Base-by-base conservation (phyloP, 305 asterid genomes). In the Fraxinus greggii region DNA sequence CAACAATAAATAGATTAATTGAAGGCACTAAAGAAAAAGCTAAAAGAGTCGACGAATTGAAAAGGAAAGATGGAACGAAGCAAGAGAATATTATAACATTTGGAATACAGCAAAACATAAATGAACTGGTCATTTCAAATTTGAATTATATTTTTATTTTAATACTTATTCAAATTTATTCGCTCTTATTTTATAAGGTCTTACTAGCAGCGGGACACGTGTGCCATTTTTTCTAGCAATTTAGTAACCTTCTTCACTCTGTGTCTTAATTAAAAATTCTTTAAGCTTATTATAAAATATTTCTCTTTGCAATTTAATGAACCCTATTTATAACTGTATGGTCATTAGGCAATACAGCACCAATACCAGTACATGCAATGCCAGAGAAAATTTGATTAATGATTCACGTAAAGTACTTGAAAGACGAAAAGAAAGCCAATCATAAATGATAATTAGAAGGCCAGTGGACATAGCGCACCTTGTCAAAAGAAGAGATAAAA, bases 401-500 rank as follows among this genome's bases (percentile, higher is more conserved):
- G 51, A 51, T 38, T 42, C 45, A 69, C 35, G 3, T 56, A 72
- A 36, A 31, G 42, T 78, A 48, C 24, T 5, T 38, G 10, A 70
- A 1, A 80, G 29, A 59, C 9, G 40, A 3, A 75, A 13, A 81
- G 5, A 36, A 12, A 36, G 1, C 63, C 26, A 40, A 54, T 7
- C 54, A 13, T 42, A 12, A 45, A 45, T 45, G 56, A 45, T 45
- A 45, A 45, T 45, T 48, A 54, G 63, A 48, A 12, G 42, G 65
- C 72, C 48, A 9, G 56, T 31, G 78, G 17, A 63, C 73, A 65
- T 28, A 31, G 59, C 81, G 76, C 65, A 89, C 91, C 91, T 89
- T 83, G 26, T 85, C 82, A 79, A 85, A 88, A 19, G 89, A 81
- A 36, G 91, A 87, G 76, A 80, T 42, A 56, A 89, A 89, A 61